Evolutionary conservation across 2,329 filamentous ascomycete genomes (phyloP), one percentile per base, ranked within the genome.

Genomic region (Dothideomycetes sp.): DNA sequence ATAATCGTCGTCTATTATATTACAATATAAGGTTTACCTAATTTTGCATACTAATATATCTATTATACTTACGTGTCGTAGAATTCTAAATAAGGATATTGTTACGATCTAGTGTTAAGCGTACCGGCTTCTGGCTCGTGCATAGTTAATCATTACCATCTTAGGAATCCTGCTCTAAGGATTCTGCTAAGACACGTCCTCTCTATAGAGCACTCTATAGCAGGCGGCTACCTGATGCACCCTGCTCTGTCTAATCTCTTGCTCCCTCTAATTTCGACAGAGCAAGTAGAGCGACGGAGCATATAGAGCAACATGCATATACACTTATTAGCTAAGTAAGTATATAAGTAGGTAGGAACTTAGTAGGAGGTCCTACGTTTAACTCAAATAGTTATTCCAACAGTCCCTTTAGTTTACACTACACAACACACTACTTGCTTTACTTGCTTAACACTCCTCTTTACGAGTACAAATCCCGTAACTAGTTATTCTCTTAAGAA

Each of bases 371-470:
- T 37, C 5, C 35, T 31, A 14, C 16, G 15, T 37, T 37, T 31
- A 37, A 37, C 35, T 37, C 19, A 37, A 37, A 17, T 37, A 37
- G 24, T 37, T 37, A 37, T 31, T 31, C 16, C 19, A 37, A 37
- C 9, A 37, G 35, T 37, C 24, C 35, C 24, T 37, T 37, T 31
- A 31, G 35, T 37, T 10, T 31, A 36, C 11, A 36, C 34, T 36
- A 36, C 18, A n/a, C n/a, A n/a, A n/a, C n/a, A n/a, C n/a, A n/a
- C n/a, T n/a, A n/a, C n/a, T n/a, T 36, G 30, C 11, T n/a, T 22
- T 27, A 15, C 17, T 29, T 9, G 18, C 24, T 37, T 37, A 19
- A 37, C 5, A 37, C 35, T 37, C 24, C 24, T 14, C 24, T 37
- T 37, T 31, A 31, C n/a, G n/a, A 37, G 24, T 37, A n/a, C n/a